Base-by-base conservation (phyloP, 75 land plant genomes). In the Pseudotsuga menziesii region DNA sequence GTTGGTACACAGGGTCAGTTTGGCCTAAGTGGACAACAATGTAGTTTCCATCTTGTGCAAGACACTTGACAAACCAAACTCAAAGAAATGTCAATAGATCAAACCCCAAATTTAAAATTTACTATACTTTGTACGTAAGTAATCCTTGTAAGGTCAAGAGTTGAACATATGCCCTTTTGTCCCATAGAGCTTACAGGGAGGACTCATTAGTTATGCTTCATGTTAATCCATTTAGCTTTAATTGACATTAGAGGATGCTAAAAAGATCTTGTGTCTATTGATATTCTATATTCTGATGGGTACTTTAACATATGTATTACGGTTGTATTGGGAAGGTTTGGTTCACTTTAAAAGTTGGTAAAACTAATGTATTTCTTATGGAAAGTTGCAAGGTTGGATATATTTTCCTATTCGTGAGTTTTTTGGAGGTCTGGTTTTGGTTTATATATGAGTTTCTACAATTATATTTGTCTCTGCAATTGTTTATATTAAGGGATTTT, bases 341-440 rank as follows among this genome's bases (percentile, higher is more conserved):
- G 69, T 32, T 64, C 35, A 32, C 69, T 32, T 13, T 5, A 32
- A 16, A 29, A 29, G 16, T 12, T 1, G 25, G 59, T 58, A 20
- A 4, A 58, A 58, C n/a, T 58, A 20, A 58, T 20, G 5, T 58
- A 58, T 19, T 19, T 17, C 16, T 19, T 36, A 66, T 26, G 17
- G 1, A 20, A 27, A 14, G 2, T 4, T 62, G 4, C 63, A 61
- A 23, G 63, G 3, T 62, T n/a, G 66, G 17, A 62, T 62, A 14
- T 62, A 17, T 62, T 27, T 62, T 16, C 35, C 35, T 7, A 44
- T 64, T 64, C 16, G 44, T 3, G 26, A 71, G 76, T 17, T 32
- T 76, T 36, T 8, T 44, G 15, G 36, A 56, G 11, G 25, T 76
- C 73, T 76, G 29, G 15, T 15, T 60, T 56, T 73, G 75, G 64